phyloP scores from a whole-genome alignment of 345 rosid species.

The Populus euphratica region DNA sequence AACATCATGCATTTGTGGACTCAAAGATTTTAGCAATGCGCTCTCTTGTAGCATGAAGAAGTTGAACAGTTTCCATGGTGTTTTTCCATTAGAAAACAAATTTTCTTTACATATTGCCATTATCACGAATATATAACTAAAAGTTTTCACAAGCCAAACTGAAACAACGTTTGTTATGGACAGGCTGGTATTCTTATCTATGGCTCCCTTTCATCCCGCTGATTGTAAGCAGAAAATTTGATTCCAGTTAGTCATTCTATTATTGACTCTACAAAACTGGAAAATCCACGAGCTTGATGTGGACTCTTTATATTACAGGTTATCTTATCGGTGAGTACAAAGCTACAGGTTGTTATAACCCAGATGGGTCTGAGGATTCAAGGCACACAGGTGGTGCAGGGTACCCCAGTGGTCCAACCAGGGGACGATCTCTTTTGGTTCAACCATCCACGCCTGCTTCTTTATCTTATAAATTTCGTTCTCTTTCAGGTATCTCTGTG shows the following conservation, averaged over 20 bases:
- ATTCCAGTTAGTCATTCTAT: background rate
- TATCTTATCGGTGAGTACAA: conserved; percentile 64
- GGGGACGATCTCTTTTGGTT: conserved; percentile 96
- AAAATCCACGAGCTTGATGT: background rate
- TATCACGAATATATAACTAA: too few relatives aligned
- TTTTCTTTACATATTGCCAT: too few relatives aligned
- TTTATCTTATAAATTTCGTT: conserved; percentile 74
- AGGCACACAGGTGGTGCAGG: conserved; percentile 85
- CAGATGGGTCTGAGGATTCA: conserved; percentile 72
- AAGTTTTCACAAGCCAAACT: too few relatives aligned
- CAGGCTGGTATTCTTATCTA: conserved; percentile 65
- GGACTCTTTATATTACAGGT: conserved; percentile 36
- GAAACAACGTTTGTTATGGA: background rate
- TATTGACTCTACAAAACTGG: background rate
- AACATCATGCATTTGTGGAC: too few relatives aligned
- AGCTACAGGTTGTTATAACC: conserved; percentile 81
- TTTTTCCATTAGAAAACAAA: too few relatives aligned
- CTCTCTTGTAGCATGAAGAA: too few relatives aligned
- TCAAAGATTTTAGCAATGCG: too few relatives aligned
- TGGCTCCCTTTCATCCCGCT: conserved; percentile 89
- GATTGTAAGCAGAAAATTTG: conserved; percentile 47
- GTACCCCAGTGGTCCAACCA: conserved; percentile 90
- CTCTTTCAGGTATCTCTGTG: conserved; percentile 68
- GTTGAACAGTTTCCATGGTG: too few relatives aligned
- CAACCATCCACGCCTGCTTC: conserved; percentile 71